These are phyloP conservation scores for Ogataea ramenticola DNA, from an alignment of 805 yeast species.

Conservation along the genomic window DNA sequence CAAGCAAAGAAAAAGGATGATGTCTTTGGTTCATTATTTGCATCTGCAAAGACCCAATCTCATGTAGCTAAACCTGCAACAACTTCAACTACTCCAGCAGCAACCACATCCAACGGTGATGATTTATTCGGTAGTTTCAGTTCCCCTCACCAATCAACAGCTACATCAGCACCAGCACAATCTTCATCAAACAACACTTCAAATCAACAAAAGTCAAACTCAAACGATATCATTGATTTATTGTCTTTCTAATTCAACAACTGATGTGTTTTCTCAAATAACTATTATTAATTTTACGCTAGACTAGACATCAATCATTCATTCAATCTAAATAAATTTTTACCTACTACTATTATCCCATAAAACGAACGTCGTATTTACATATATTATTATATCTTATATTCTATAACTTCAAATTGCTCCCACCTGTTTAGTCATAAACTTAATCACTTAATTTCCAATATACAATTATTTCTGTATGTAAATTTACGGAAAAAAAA, in stretches of 20 bases:
- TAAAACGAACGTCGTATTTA: too few relatives aligned
- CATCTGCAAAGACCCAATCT: slow-evolving; percentile 51
- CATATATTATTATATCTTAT: too few relatives aligned
- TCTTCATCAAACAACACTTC: slow-evolving; percentile 4
- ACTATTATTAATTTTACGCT: too few relatives aligned
- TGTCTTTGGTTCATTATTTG: slow-evolving; percentile 66
- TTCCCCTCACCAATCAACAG: slow-evolving; percentile 5
- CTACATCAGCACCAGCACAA: background rate
- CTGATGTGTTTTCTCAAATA: background rate
- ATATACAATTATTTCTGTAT: too few relatives aligned
- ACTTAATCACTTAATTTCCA: too few relatives aligned
- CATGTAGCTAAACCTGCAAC: slow-evolving; percentile 14
- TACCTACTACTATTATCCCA: too few relatives aligned
- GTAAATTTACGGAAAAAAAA: too few relatives aligned
- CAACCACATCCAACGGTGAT: slow-evolving; percentile 2
- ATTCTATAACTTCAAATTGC: too few relatives aligned
- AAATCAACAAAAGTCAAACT: slow-evolving; percentile 4
- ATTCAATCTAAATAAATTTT: too few relatives aligned
- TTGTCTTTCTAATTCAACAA: slow-evolving; percentile 31
- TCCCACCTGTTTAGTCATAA: too few relatives aligned
- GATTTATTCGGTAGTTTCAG: slow-evolving; percentile 6
- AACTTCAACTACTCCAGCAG: slow-evolving; percentile 10
- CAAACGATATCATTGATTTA: slow-evolving; percentile 39
- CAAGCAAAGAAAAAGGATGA: slow-evolving; percentile 42
- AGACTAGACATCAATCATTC: too few relatives aligned